Base-by-base conservation (phyloP, 139 green algal species). In the Chlorella sorokiniana region DNA sequence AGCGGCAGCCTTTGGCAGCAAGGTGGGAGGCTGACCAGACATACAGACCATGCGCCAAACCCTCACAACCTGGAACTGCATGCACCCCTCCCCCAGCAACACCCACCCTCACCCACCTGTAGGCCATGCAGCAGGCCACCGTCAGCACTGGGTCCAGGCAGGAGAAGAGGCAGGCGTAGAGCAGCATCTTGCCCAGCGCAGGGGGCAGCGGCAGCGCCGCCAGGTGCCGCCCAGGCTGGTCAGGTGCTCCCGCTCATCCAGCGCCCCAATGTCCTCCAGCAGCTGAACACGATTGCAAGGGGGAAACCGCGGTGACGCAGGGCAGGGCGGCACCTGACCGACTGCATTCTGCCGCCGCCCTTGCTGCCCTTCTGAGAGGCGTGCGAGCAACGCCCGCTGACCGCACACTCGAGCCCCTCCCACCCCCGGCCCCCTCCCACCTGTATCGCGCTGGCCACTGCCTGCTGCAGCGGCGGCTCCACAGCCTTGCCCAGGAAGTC, bases 161-260 rank as follows among this genome's bases (percentile, higher is more conserved):
- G 14, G 81, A 59, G 51, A 96, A 92, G 48, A 98, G 80, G 3
- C 90, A 79, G 48, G 84, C 92, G 59, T 94, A 96, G 11, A 97
- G 79, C 63, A 97, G 90, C 90, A 98, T 88, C 89, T 98, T 98
- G 56, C 92, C 94, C 2, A 96, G 77, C 22, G 82, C 81, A 4
- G 90, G 90, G 29, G 93, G 86, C 67, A 98, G 81, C 33, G 94
- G 94, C 76, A 98, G 87, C n/a, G 84, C 82, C 16, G 92, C 93
- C 65, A 98, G 87, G 87, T 97, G 94, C 29, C 84, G 6, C 94
- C 94, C 59, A 98, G 90, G 40, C 85, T 79, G 6, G 94, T 97
- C 63, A 98, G 78, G 3, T 62, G 63, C 87, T 96, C 90, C 8
- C 29, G 7, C 45, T 71, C 70, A 7, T 83, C 54, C 63, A 86